Percentiles rank a stretch among this genome's conserved stretches.
Conservation (phyloP, 441 rosid species). For the Capsella rubella region DNA sequence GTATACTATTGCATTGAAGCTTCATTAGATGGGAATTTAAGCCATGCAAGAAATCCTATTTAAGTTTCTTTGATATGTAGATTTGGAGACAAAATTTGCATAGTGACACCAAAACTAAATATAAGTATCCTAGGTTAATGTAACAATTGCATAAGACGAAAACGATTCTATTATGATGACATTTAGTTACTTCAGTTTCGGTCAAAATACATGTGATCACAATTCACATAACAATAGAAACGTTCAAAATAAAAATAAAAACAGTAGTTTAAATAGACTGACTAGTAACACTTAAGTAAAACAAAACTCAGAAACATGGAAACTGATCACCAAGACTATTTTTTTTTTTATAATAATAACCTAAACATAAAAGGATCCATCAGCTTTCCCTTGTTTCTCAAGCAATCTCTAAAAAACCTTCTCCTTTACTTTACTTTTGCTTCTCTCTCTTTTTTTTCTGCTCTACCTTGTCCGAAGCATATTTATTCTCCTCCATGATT, state of each 20-base stretch:
- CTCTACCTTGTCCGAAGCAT: constrained; percentile 38
- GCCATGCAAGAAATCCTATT: too few species aligned
- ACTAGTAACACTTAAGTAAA: constrained; percentile 32
- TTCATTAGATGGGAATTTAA: too few species aligned
- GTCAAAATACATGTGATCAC: constrained; percentile 28
- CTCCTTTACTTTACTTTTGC: constrained; percentile 28
- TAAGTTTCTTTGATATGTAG: too few species aligned
- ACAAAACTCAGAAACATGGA: constrained; percentile 42
- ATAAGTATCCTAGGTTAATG: too few species aligned
- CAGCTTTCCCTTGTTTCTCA: constrained; percentile 39
- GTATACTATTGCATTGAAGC: too few species aligned
- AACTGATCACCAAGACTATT: constrained; percentile 28
- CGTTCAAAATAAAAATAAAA: constrained; percentile 15
- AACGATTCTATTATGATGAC: constrained; percentile 14
- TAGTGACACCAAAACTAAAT: too few species aligned
- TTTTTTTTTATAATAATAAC: background rate
- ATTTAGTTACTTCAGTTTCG: constrained; percentile 12
- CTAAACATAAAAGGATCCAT: constrained; percentile 29
- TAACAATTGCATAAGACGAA: background rate
- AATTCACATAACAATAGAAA: constrained; percentile 34
- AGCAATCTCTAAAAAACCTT: constrained; percentile 46
- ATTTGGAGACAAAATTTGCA: too few species aligned
- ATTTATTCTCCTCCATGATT: constrained; percentile 35
- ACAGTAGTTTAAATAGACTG: constrained; percentile 17
- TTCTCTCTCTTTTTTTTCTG: constrained; percentile 23